Conservation (phyloP, 139 green algal genomes). For the Chlorella ohadii region DNA sequence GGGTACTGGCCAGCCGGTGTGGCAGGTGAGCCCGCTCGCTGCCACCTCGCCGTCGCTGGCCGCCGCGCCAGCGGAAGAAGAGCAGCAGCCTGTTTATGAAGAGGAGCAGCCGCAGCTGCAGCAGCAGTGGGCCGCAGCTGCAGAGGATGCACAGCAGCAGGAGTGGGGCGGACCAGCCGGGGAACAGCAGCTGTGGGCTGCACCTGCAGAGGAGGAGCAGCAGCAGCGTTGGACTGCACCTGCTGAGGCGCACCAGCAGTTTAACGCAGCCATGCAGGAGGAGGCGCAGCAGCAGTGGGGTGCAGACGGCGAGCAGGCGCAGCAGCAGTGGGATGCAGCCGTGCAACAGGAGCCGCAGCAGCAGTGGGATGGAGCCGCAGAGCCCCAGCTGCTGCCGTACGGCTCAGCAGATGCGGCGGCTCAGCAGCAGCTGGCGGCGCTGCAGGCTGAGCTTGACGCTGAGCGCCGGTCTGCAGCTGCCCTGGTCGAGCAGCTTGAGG, state of each 20-base stretch:
- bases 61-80: too few species aligned
- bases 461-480: conserved; percentile 8
- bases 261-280: neutral
- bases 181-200: neutral
- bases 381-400: neutral
- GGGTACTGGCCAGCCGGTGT: too few species aligned
- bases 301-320: neutral
- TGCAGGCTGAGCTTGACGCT: neutral
- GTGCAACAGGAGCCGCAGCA: neutral
- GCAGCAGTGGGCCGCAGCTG: neutral
- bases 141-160: neutral
- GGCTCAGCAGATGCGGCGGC: neutral
- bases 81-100: neutral
- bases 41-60: too few species aligned
- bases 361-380: neutral
- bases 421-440: neutral
- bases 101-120: neutral
- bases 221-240: neutral
- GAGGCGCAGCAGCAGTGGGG: neutral
- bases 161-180: neutral
- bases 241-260: neutral
- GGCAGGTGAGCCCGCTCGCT: too few species aligned
- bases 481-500: neutral
- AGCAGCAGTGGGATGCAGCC: neutral
- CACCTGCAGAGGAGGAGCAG: neutral